A percentile compares a stretch with the other conserved stretches of the same genome.
These are phyloP conservation scores for Vicia sativa DNA, from an alignment of 306 rosid genomes.

Conservation along the genomic window DNA sequence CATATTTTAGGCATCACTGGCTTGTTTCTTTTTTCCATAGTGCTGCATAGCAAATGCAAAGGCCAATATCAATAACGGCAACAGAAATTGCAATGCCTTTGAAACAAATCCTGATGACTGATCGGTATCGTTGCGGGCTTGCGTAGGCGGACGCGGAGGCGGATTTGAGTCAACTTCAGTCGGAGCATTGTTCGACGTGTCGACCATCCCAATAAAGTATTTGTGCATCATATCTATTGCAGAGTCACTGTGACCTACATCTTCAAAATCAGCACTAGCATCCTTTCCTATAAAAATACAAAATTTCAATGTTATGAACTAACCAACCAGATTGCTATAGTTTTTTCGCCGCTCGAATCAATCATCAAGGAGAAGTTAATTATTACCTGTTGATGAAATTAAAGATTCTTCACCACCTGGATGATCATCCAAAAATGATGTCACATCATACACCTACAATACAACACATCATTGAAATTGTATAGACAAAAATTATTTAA, in stretches of 20 bases:
- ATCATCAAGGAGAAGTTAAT: constrained; percentile 25
- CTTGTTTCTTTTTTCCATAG: constrained; percentile 47
- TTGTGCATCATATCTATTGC: constrained; percentile 67
- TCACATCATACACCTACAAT: constrained; percentile 70
- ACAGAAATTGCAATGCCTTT: constrained; percentile 52
- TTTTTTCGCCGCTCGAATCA: background rate
- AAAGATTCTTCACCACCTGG: constrained; percentile 87
- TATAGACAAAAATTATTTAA: background rate
- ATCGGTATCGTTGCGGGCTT: constrained; percentile 5
- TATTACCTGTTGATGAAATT: constrained; percentile 63
- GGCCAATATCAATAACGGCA: constrained; percentile 61
- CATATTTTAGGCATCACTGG: background rate
- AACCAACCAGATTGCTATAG: background rate
- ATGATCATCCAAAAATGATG: constrained; percentile 77
- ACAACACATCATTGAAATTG: constrained; percentile 13
- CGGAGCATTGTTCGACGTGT: constrained; percentile 54
- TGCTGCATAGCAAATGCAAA: constrained; percentile 59
- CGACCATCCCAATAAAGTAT: constrained; percentile 62
- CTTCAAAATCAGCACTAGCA: constrained; percentile 78
- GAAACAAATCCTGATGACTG: constrained; percentile 45
- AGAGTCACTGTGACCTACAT: constrained; percentile 70
- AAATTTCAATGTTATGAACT: background rate
- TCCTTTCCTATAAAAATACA: constrained; percentile 57
- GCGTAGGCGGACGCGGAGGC: constrained; percentile 37
- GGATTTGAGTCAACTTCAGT: constrained; percentile 36